Percentiles rank a stretch among this genome's conserved stretches.
phyloP scores from a whole-genome alignment of 2,329 filamentous ascomycete genomes.

The Hypoxylon sp. region DNA sequence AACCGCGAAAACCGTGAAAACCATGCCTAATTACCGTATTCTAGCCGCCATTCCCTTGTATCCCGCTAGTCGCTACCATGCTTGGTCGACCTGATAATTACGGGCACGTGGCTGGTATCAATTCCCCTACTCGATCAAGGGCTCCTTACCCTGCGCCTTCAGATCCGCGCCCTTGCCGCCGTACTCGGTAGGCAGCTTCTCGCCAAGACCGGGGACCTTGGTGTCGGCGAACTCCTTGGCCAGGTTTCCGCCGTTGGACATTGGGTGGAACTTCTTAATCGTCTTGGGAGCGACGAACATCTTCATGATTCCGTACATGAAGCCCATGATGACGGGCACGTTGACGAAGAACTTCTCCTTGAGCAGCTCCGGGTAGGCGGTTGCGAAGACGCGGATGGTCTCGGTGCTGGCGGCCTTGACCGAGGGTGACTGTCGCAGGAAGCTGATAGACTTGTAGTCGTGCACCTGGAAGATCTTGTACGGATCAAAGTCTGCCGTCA shows the following conservation, averaged over 20 bases:
- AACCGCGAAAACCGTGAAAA: constrained; percentile 22
- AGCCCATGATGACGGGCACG: constrained; percentile 89
- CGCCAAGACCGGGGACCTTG: constrained; percentile 64
- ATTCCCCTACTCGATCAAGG: constrained; percentile 33
- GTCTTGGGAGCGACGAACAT: constrained; percentile 77
- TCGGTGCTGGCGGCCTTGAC: constrained; percentile 80
- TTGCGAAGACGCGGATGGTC: constrained; percentile 82
- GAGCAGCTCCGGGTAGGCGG: constrained; percentile 88
- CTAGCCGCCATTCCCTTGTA: constrained; percentile 13
- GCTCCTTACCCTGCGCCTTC: constrained; percentile 41
- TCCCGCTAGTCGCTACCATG: background rate
- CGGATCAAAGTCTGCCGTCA: constrained; percentile 78
- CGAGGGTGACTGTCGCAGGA: constrained; percentile 79
- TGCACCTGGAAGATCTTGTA: constrained; percentile 94
- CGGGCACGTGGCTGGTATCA: background rate
- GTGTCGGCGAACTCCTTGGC: constrained; percentile 62
- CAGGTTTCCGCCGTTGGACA: constrained; percentile 75
- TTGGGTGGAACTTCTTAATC: constrained; percentile 80
- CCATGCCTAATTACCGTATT: constrained; percentile 31
- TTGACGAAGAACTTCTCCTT: constrained; percentile 96
- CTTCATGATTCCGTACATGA: constrained; percentile 80
- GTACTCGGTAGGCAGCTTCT: constrained; percentile 76
- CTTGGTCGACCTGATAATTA: no score
- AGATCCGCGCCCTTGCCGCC: constrained; percentile 72
- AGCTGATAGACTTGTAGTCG: constrained; percentile 88